These are phyloP conservation scores for Colletotrichum agaves DNA, from an alignment of 2,329 filamentous ascomycete genomes.

Conservation along the genomic window DNA sequence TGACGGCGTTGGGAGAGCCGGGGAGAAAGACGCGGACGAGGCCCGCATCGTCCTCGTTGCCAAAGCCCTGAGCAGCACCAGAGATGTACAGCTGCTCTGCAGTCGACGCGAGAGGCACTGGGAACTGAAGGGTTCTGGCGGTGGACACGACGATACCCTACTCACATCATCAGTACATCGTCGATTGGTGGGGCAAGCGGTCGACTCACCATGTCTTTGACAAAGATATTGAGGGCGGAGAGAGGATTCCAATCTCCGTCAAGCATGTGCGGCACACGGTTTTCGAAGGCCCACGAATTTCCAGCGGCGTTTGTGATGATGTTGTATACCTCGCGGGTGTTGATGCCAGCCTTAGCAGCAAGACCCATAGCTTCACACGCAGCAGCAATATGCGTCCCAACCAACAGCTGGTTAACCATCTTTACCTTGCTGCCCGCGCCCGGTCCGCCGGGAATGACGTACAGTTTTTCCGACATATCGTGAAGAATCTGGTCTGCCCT, in stretches of 20 bases:
- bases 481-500: slow-evolving; percentile 64
- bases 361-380: slow-evolving; percentile 64
- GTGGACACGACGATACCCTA: slow-evolving; percentile 45
- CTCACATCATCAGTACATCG: background rate
- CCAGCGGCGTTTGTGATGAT: slow-evolving; percentile 45
- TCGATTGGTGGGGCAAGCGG: background rate
- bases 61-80: slow-evolving; percentile 43
- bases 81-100: slow-evolving; percentile 48
- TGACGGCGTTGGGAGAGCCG: slow-evolving; percentile 30
- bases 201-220: slow-evolving; percentile 48
- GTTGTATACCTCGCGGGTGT: slow-evolving; percentile 48
- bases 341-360: slow-evolving; percentile 58
- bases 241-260: slow-evolving; percentile 57
- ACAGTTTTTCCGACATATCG: slow-evolving; percentile 68
- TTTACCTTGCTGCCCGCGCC: slow-evolving; percentile 65
- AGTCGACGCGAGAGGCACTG: slow-evolving; percentile 48
- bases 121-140: slow-evolving; percentile 46
- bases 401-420: slow-evolving; percentile 63
- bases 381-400: slow-evolving; percentile 62
- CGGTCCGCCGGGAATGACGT: slow-evolving; percentile 59
- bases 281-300: slow-evolving; percentile 66
- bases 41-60: slow-evolving; percentile 43
- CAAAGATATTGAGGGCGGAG: slow-evolving; percentile 49
- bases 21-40: slow-evolving; percentile 44
- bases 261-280: slow-evolving; percentile 64